These are phyloP conservation scores for Xylaria sp. DNA, from an alignment of 2,329 filamentous ascomycete genomes.

Conservation along the genomic window DNA sequence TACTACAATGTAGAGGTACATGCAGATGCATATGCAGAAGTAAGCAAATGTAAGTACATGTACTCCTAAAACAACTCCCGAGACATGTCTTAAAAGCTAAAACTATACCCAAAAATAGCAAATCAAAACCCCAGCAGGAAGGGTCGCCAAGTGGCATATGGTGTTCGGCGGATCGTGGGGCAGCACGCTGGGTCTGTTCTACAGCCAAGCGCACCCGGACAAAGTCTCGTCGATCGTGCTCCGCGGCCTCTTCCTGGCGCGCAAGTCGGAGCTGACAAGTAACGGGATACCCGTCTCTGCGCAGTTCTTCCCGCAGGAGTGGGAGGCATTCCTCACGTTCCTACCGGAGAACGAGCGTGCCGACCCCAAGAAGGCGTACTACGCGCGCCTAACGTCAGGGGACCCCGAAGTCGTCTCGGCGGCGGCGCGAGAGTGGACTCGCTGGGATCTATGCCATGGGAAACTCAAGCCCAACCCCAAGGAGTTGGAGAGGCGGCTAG, in stretches of 20 bases:
- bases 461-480: conserved; percentile 19
- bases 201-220: conserved; percentile 55
- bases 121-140: no score
- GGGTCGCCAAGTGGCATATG: conserved; percentile 56
- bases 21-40: no score
- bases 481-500: background rate
- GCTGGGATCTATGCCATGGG: conserved; percentile 19
- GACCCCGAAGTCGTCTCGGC: background rate
- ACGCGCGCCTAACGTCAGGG: conserved; percentile 26
- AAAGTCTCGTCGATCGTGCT: conserved; percentile 46
- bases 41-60: no score
- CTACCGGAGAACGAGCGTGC: conserved; percentile 30
- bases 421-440: conserved; percentile 29
- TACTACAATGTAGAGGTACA: no score
- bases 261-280: conserved; percentile 11
- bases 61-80: no score
- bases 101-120: no score
- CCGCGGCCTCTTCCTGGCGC: conserved; percentile 30
- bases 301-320: conserved; percentile 34
- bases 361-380: conserved; percentile 20
- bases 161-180: conserved; percentile 62
- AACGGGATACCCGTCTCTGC: conserved; percentile 1
- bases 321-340: conserved; percentile 27
- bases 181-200: conserved; percentile 56
- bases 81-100: no score